These are phyloP conservation scores for Cercospora nicotianae DNA, from an alignment of 2,329 filamentous ascomycete genomes.

Conservation along the genomic window DNA sequence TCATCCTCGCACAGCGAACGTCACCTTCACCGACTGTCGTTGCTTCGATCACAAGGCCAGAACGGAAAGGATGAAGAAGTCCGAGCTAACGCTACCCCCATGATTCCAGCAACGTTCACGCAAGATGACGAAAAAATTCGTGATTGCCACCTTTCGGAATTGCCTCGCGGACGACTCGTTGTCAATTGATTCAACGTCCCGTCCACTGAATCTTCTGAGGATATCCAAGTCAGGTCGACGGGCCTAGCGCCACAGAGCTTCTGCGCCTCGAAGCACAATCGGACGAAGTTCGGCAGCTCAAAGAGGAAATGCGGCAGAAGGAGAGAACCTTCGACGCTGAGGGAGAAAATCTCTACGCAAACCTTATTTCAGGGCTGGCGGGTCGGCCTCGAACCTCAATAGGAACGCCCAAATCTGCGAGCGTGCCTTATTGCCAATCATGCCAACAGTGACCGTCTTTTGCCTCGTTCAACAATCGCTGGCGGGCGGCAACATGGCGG, in stretches of 20 bases:
- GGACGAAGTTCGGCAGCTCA: slow-evolving; percentile 14
- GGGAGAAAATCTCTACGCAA: background rate
- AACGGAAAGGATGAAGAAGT: background rate
- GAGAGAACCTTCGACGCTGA: slow-evolving; percentile 4
- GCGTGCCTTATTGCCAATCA: background rate
- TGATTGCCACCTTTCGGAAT: background rate
- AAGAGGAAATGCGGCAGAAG: slow-evolving; percentile 10
- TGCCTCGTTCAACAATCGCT: background rate
- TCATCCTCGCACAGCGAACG: background rate
- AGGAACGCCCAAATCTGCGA: background rate
- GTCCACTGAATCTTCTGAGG: background rate
- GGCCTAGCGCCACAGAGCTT: background rate
- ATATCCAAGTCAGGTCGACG: background rate
- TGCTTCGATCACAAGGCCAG: background rate
- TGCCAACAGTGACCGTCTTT: background rate
- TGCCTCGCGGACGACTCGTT: background rate
- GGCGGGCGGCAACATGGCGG: background rate
- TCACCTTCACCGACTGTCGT: background rate
- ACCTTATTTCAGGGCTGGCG: background rate
- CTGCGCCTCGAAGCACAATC: background rate
- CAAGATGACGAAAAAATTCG: background rate
- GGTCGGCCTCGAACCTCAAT: background rate
- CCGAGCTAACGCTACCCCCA: background rate
- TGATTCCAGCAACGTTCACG: background rate
- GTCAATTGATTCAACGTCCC: background rate